Conservation (phyloP, 345 rosid genomes). For the Iberis pinnata region DNA sequence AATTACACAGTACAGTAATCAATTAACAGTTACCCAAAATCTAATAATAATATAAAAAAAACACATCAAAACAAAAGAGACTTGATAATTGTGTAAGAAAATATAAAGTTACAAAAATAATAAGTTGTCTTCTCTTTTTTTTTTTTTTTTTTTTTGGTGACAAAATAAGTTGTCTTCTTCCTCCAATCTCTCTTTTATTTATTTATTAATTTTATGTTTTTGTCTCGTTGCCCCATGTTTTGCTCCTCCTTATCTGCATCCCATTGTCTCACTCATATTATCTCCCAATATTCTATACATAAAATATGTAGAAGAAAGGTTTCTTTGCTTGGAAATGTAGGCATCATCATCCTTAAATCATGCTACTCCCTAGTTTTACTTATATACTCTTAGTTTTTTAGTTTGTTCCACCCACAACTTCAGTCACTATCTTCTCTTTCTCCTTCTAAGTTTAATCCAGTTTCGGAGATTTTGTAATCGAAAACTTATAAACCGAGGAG, state of each 20-base stretch:
- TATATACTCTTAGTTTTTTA: slow-evolving; percentile 19
- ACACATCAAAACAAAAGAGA: slow-evolving; percentile 20
- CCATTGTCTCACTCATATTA: slow-evolving; percentile 14
- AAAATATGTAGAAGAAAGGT: slow-evolving; percentile 26
- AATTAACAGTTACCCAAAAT: slow-evolving; percentile 19
- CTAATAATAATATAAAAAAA: slow-evolving; percentile 14
- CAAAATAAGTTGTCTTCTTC: slow-evolving; percentile 18
- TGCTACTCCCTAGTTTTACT: slow-evolving; percentile 29
- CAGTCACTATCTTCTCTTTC: neutral
- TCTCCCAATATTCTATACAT: slow-evolving; percentile 19
- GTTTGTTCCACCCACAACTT: slow-evolving; percentile 14
- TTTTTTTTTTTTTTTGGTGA: no score
- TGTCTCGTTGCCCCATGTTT: slow-evolving; percentile 29
- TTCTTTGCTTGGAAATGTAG: slow-evolving; percentile 25
- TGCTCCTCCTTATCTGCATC: slow-evolving; percentile 32
- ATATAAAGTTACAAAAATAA: slow-evolving; percentile 9
- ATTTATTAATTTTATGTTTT: no score
- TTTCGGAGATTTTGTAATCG: neutral
- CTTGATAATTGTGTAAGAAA: slow-evolving; percentile 11
- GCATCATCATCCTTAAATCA: slow-evolving; percentile 31
- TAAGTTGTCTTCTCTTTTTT: slow-evolving; percentile 23
- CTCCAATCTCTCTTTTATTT: slow-evolving; percentile 19
- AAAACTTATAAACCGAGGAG: slow-evolving; percentile 57
- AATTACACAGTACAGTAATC: slow-evolving; percentile 19
- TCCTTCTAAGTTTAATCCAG: slow-evolving; percentile 6